Conservation (phyloP, 176 grass and related monocot genomes). For the Triticum dicoccoides region DNA sequence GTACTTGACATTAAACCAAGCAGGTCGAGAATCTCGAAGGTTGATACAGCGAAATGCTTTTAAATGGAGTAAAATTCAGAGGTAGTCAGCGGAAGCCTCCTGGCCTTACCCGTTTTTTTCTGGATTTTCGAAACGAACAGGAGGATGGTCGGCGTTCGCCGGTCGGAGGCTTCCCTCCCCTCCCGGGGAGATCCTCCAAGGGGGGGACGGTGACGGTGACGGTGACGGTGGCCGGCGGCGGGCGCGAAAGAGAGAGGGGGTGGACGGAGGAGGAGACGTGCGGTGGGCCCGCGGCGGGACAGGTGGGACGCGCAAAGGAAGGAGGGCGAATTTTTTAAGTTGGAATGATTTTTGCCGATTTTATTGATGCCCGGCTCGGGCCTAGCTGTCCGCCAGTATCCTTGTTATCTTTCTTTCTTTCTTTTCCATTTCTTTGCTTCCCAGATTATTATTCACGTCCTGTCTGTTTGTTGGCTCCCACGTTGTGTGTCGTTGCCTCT, state of each 20-base stretch:
- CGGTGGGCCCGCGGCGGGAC: constrained; percentile 34
- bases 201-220: not conserved
- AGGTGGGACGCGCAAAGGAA: constrained; percentile 36
- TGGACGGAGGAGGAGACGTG: constrained; percentile 27
- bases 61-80: not conserved
- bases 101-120: not conserved
- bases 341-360: constrained; percentile 12
- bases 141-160: constrained; percentile 11
- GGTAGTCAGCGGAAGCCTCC: not conserved
- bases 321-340: not conserved
- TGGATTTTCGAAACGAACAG: not conserved
- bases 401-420: not conserved
- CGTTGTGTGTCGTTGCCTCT: constrained; percentile 20
- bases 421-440: not conserved
- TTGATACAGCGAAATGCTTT: not conserved
- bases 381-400: constrained; percentile 33
- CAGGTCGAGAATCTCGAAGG: constrained; percentile 19
- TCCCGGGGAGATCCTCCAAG: not conserved
- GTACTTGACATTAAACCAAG: not conserved
- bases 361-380: constrained; percentile 8
- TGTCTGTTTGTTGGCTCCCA: not conserved
- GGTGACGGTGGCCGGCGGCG: constrained; percentile 29
- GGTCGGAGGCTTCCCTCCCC: not conserved
- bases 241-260: not conserved
- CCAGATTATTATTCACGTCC: not conserved